Conservation (phyloP, 805 yeast genomes). For the Isabelozyma gotoi region DNA sequence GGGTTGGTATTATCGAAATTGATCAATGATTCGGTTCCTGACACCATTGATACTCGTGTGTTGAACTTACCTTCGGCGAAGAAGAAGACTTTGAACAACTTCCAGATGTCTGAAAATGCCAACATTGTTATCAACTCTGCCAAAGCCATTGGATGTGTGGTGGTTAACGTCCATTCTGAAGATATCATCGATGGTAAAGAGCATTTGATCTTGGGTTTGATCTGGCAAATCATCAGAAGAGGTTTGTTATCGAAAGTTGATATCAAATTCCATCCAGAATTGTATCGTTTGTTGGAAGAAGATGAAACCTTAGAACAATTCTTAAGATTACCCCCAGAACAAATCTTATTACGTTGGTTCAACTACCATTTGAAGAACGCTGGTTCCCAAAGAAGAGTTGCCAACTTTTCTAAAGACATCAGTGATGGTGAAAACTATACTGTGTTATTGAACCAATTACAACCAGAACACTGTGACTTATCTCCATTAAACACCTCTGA, state of each 20-base stretch:
- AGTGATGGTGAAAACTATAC: slow-evolving; percentile 96
- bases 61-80: slow-evolving; percentile 77
- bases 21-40: slow-evolving; percentile 97
- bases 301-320: slow-evolving; percentile 98
- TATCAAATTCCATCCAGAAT: slow-evolving; percentile 93
- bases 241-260: slow-evolving; percentile 94
- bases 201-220: slow-evolving; percentile 84
- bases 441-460: slow-evolving; percentile 81
- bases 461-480: slow-evolving; percentile 77
- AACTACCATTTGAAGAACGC: slow-evolving; percentile 95
- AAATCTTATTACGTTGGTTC: slow-evolving; percentile 95
- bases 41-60: slow-evolving; percentile 97
- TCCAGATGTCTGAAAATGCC: slow-evolving; percentile 95
- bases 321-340: slow-evolving; percentile 95
- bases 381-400: slow-evolving; percentile 79
- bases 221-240: slow-evolving; percentile 97
- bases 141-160: slow-evolving; percentile 97
- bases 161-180: slow-evolving; percentile 95
- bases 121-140: slow-evolving; percentile 98
- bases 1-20: slow-evolving; percentile 90
- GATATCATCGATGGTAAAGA: slow-evolving; percentile 94
- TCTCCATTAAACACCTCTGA: slow-evolving; percentile 80
- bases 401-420: slow-evolving; percentile 84
- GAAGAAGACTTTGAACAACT: slow-evolving; percentile 81
- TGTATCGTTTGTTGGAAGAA: slow-evolving; percentile 89